Base-by-base conservation (phyloP, 305 asterid species). In the Fraxinus platypoda region DNA sequence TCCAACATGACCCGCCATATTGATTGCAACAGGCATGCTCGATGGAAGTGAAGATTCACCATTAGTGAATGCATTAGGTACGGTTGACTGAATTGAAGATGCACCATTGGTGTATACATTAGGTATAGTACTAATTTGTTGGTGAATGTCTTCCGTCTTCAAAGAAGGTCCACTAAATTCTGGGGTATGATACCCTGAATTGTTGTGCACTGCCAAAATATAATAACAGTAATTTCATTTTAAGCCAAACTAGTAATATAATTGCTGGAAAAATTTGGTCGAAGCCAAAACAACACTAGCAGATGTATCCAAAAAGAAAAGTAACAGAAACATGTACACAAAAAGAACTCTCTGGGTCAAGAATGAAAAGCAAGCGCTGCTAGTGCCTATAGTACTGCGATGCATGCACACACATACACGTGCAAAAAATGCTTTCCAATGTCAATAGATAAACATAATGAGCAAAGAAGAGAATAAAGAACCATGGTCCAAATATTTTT, bases 71-170 rank as follows among this genome's bases (percentile, higher is more conserved):
- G 35, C 8, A 26, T 81, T 86, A 87, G 86, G 92, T 85, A 89
- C 76, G 83, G 83, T 77, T 34, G 89, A 88, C 83, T 86, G 94
- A 79, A 89, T 35, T 13, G 89, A 43, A 33, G 95, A 81, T 21
- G 80, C 87, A 79, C 91, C 93, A 59, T 86, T 89, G 8, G 87
- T 75, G 86, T 89, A 90, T 78, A 68, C 81, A 80, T 90, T 83
- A 79, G 92, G 37, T 11, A 13, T 11, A 8, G 37, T 28, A 26
- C 78, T 80, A 31, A 85, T 76, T 33, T 86, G 76, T 75, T 78
- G 94, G 83, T 87, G 90, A 88, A 90, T 52, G 73, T 86, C 85
- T 85, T 93, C 97, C 1, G 83, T 84, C 80, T 89, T 90, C 54
- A 90, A 52, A 52, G 83, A 64, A 35, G 89, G 84, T 71, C 91